Conservation (phyloP, 129 eudicot species). For the Artemisia argyi region DNA sequence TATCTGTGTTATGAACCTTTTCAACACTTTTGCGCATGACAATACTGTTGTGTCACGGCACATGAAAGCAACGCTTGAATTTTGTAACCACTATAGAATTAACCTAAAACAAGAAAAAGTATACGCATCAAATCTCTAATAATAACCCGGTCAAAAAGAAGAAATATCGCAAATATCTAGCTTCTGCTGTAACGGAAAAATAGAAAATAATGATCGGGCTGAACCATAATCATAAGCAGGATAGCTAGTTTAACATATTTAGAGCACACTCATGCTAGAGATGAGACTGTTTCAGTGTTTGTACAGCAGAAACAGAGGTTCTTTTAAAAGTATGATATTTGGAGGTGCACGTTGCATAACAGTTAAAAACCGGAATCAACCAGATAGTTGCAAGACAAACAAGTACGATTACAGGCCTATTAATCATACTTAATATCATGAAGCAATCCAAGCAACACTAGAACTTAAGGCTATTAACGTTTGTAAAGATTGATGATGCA, state of each 20-base stretch:
- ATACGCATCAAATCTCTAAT: constrained; percentile 18
- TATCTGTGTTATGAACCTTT: constrained; percentile 41
- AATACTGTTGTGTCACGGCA: constrained; percentile 35
- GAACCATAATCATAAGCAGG: too few relatives aligned
- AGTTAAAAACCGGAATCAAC: background rate
- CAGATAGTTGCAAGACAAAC: background rate
- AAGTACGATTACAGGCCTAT: background rate
- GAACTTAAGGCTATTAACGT: too few relatives aligned
- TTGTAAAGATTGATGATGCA: too few relatives aligned
- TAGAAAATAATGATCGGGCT: too few relatives aligned
- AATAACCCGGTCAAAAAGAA: background rate
- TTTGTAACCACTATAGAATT: constrained; percentile 12
- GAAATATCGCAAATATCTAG: background rate
- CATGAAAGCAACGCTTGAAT: constrained; percentile 46
- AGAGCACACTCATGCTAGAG: background rate
- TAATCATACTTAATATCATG: too few relatives aligned
- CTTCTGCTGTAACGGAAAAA: too few relatives aligned
- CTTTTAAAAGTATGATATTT: too few relatives aligned
- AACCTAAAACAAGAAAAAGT: constrained; percentile 25
- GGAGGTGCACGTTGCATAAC: too few relatives aligned
- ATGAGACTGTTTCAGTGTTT: too few relatives aligned
- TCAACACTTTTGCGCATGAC: constrained; percentile 66
- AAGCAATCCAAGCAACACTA: too few relatives aligned
- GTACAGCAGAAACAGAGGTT: too few relatives aligned
- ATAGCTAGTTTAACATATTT: too few relatives aligned